Conservation (phyloP, 768 basidiomycete species). For the Goffeauzyma gilvescens region DNA sequence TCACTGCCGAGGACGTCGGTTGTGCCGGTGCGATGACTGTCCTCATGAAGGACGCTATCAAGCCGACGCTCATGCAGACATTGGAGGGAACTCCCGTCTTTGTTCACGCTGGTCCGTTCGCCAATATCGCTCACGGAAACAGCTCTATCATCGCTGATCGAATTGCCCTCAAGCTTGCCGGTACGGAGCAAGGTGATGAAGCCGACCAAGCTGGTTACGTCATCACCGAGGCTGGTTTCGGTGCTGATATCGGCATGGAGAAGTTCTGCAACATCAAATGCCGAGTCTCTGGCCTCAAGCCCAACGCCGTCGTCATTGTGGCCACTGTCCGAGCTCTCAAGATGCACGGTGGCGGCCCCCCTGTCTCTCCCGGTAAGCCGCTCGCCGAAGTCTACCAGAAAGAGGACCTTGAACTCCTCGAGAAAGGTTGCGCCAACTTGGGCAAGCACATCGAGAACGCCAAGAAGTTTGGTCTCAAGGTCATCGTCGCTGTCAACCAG, state of each 20-base stretch:
- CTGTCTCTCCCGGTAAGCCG: slow-evolving; percentile 86
- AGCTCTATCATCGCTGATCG: slow-evolving; percentile 96
- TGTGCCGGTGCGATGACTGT: slow-evolving; percentile 88
- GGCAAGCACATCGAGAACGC: slow-evolving; percentile 84
- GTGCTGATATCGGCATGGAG: slow-evolving; percentile 72
- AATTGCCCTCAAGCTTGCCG: slow-evolving; percentile 88
- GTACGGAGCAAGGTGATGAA: slow-evolving; percentile 75
- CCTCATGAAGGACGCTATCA: slow-evolving; percentile 96
- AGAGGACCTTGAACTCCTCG: slow-evolving; percentile 73
- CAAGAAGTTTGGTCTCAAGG: slow-evolving; percentile 88
- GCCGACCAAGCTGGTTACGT: slow-evolving; percentile 74
- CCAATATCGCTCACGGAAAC: slow-evolving; percentile 94
- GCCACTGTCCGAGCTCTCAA: slow-evolving; percentile 88
- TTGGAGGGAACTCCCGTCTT: slow-evolving; percentile 96
- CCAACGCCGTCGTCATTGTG: slow-evolving; percentile 86
- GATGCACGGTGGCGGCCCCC: slow-evolving; percentile 98
- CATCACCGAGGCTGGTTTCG: slow-evolving; percentile 94
- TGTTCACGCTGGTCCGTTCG: slow-evolving; percentile 95
- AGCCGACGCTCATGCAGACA: slow-evolving; percentile 97
- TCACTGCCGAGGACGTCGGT: slow-evolving; percentile 93
- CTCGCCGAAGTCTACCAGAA: slow-evolving; percentile 83
- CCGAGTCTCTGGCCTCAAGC: slow-evolving; percentile 72
- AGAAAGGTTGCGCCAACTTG: slow-evolving; percentile 82
- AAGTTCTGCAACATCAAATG: slow-evolving; percentile 99
- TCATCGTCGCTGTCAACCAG: slow-evolving; percentile 83